These are phyloP conservation scores for Hondaea fermentalgiana DNA, from an alignment of 108 stramenopile species.

Conservation along the genomic window DNA sequence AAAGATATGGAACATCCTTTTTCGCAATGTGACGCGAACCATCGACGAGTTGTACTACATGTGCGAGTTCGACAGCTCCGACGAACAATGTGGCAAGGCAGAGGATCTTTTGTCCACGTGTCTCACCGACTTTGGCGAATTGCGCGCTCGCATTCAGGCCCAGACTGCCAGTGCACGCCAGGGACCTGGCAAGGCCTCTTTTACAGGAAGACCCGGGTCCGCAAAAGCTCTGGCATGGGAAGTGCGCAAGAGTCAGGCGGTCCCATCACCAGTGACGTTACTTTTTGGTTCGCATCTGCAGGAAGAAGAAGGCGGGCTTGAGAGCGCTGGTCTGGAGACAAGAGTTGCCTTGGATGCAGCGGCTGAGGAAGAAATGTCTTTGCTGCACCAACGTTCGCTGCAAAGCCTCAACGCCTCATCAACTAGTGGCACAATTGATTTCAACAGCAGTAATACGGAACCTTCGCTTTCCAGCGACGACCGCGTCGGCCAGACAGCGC, in stretches of 20 bases:
- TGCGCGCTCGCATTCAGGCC: background rate
- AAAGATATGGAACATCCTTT: background rate
- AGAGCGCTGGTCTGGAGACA: background rate
- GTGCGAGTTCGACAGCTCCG: slow-evolving; percentile 13
- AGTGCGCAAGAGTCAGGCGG: background rate
- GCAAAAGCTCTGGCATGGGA: background rate
- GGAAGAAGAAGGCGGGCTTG: background rate
- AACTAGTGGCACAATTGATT: no score
- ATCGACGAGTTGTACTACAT: slow-evolving; percentile 17
- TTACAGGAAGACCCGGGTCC: background rate
- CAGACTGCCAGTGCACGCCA: background rate
- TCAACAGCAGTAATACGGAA: background rate
- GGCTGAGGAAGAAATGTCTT: no score
- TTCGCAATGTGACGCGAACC: background rate
- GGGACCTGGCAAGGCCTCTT: background rate
- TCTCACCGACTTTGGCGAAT: background rate
- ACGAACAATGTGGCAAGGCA: background rate
- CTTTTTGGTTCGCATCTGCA: background rate
- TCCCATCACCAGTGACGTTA: background rate
- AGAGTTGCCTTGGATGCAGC: background rate
- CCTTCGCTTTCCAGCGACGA: background rate
- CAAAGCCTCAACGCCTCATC: no score
- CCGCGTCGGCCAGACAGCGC: background rate
- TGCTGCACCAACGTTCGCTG: no score
- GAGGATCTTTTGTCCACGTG: background rate